Evolutionary conservation across 78 protist genomes (phyloP), one percentile per base, ranked within the genome.

Genomic region (Speleostelium caveatum): DNA sequence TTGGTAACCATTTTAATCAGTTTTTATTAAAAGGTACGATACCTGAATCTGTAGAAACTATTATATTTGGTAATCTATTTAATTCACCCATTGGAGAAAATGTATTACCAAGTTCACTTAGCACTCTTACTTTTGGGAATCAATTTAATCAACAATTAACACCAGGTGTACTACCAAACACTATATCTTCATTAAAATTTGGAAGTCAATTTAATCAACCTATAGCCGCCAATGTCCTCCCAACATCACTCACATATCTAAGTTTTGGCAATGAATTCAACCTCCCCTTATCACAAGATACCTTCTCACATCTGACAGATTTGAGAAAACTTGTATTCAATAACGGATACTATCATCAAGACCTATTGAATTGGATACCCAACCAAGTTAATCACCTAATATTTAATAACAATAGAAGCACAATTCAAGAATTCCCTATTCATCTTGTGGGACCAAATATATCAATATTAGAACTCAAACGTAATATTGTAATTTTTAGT

Each of bases 1-100:
- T 73, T 73, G 80, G 80, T n/a, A 22, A 51, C 12, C 28, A 21
- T 55, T 73, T 73, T 14, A 73, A 73, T 56, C 80, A 73, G 21
- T 10, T 22, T 35, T 24, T 73, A 21, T 33, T 35, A 6, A 26
- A n/a, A 1, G 80, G 66, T 21, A 19, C 53, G 7, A n/a, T 73
- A 1, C 80, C 80, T 33, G 35, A 32, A n/a, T 21, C 49, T 7
- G 69, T 73, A 8, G 35, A 36, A 1, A 35, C 30, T 36, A 33
- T 73, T 17, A 36, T 35, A 26, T 73, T 73, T 73, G 80, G 80
- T 33, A 45, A 30, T 10, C 33, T n/a, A 33, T 73, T n/a, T n/a
- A n/a, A 35, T 35, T n/a, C n/a, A n/a, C n/a, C n/a, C n/a, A 45
- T 45, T 45, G 10, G 10, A 45, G n/a, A 6, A 45, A 45, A 45